phyloP scores from a whole-genome alignment of 2,329 filamentous ascomycete species.

The Phialophora chinensis region DNA sequence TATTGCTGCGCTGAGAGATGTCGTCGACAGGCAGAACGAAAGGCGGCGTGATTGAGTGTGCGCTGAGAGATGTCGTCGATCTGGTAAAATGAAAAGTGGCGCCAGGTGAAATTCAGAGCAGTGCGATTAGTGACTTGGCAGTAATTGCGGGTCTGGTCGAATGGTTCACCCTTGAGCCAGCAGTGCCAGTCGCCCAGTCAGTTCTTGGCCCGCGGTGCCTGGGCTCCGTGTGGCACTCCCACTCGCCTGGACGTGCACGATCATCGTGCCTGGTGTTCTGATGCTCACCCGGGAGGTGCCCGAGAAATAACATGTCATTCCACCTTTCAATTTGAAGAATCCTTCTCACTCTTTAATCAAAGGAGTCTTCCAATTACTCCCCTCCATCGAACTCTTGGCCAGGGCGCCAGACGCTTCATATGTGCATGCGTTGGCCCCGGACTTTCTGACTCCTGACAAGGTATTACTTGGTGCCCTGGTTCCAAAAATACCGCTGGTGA shows the following conservation, averaged over 20 bases:
- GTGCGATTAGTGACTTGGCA: conserved; percentile 24
- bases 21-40: conserved; percentile 31
- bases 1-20: conserved; percentile 9
- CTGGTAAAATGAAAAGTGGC: not conserved
- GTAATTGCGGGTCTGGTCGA: not conserved
- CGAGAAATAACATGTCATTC: conserved; percentile 24
- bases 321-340: conserved; percentile 2
- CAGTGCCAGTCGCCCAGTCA: not conserved
- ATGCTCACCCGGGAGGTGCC: not conserved
- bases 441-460: conserved; percentile 18
- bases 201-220: not conserved
- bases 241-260: not conserved
- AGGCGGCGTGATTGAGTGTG: conserved; percentile 20
- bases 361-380: not conserved
- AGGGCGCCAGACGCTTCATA: not conserved
- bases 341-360: conserved; percentile 8
- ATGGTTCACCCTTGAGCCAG: not conserved
- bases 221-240: not conserved
- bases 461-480: conserved; percentile 10
- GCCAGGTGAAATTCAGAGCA: conserved; percentile 8
- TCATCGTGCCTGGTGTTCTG: not conserved
- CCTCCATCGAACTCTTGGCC: not conserved
- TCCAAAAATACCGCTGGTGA: conserved; percentile 26
- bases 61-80: conserved; percentile 27
- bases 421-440: conserved; percentile 18